Evolutionary conservation across 129 eudicot genomes (phyloP).

Genomic region (Dittrichia graveolens): DNA sequence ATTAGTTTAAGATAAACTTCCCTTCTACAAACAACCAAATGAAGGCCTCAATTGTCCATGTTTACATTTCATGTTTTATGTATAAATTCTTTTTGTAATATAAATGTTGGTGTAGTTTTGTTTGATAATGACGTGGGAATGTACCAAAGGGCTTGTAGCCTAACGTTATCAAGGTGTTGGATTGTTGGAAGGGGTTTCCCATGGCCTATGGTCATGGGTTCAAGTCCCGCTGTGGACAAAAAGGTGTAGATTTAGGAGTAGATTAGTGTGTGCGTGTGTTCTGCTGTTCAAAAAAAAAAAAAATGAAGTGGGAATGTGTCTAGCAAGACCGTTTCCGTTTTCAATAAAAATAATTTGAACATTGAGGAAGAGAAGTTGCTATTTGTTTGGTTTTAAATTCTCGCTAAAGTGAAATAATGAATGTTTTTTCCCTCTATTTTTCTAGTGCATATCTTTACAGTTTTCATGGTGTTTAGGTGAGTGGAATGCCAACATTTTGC

Average conservation of each 20-base stretch:
- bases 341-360: background rate
- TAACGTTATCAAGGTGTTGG: no score
- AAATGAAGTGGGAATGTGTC: background rate
- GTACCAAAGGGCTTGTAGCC: no score
- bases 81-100: background rate
- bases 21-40: background rate
- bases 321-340: background rate
- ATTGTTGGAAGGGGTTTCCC: no score
- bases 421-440: background rate
- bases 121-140: no score
- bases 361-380: background rate
- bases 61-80: background rate
- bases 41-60: slow-evolving; percentile 1
- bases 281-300: no score
- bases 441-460: background rate
- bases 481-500: slow-evolving; percentile 99
- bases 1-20: background rate
- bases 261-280: no score
- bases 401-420: background rate
- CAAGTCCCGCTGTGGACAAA: no score
- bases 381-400: background rate
- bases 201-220: no score
- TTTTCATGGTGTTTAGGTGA: slow-evolving; percentile 56
- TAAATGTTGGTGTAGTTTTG: background rate
- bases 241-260: no score